Base-by-base conservation (phyloP, 192 early-diverging fungal genomes). In the Linnemannia schmuckeri region DNA sequence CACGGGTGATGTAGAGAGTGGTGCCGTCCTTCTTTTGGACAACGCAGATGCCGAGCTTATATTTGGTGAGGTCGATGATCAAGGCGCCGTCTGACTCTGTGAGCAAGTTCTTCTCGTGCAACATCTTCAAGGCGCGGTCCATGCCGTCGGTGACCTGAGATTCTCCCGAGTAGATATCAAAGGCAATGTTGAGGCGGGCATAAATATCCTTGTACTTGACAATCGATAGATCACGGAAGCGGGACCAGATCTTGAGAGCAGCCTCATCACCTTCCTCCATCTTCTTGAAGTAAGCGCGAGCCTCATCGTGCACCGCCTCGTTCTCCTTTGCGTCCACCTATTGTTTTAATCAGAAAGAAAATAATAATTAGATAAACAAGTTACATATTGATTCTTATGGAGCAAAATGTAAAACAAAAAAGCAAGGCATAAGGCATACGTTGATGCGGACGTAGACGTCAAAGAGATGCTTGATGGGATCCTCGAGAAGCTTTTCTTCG, bases 121-220 rank as follows among this genome's bases (percentile, higher is more conserved):
- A 93, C 88, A 96, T 92, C 57, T 93, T 77, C 88, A 93, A 93
- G 74, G 93, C 95, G 52, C 88, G 90, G 63, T 86, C 79, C 93
- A 97, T 95, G 74, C 93, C 93, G 17, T 94, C 88, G 71, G 92
- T 92, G 74, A 97, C 96, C 90, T 98, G 95, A 13, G 97, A 97
- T 90, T 99, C 98, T 70, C 98, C 97, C 66, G 97, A 98, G 88
- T 97, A 98, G 57, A 98, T 91, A 89, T 98, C 97, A 82, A 98
- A 98, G n/a, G 93, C 74, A 81, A 98, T 94, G 84, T 96, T 96
- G 77, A 99, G 92, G 78, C 97, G 96, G 27, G 91, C 93, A 81
- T 99, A 99, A 9, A 94, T 97, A 13, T 96, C 93, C 88, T 95
- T 93, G 93, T 98, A 99, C 89, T 97, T 97, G 88, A 90, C 94